These are phyloP conservation scores for Entelexis paramagnoliae DNA, from an alignment of 1,139 yeast species.

Conservation along the genomic window DNA sequence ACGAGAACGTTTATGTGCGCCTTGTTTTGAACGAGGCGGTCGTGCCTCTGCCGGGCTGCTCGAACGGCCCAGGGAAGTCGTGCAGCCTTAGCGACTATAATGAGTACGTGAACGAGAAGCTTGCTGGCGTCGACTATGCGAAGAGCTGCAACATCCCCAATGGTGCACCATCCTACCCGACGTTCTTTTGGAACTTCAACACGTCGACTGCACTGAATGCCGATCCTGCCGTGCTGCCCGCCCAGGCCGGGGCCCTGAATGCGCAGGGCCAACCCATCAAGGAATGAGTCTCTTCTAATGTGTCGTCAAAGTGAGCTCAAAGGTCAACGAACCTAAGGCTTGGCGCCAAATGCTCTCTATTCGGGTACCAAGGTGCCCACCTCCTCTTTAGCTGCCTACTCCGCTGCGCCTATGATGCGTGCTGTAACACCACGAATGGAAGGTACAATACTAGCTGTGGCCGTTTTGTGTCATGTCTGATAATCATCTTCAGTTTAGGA, in stretches of 20 bases:
- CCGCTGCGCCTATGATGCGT: too few species aligned
- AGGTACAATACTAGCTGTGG: too few species aligned
- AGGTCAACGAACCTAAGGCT: too few species aligned
- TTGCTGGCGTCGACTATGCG: slow-evolving; percentile 20
- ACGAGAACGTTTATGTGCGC: slow-evolving; percentile 39
- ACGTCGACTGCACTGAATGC: slow-evolving; percentile 20
- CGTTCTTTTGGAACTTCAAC: slow-evolving; percentile 31
- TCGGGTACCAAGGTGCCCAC: too few species aligned
- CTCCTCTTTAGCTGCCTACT: too few species aligned
- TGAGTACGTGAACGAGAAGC: slow-evolving; percentile 19
- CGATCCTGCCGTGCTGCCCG: slow-evolving; percentile 3
- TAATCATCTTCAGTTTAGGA: background rate
- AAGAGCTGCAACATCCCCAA: slow-evolving; percentile 26
- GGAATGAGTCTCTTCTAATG: too few species aligned
- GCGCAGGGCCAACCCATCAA: slow-evolving; percentile 7
- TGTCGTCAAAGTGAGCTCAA: too few species aligned
- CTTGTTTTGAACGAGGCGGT: slow-evolving; percentile 52
- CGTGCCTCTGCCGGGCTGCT: slow-evolving; percentile 44
- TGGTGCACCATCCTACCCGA: slow-evolving; percentile 27
- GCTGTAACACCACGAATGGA: too few species aligned
- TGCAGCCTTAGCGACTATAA: slow-evolving; percentile 40
- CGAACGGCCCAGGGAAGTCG: slow-evolving; percentile 52
- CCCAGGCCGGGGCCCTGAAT: slow-evolving; percentile 10
- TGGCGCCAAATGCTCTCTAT: too few species aligned
- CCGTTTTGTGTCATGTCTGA: too few species aligned